These are phyloP conservation scores for Aspergillus niger DNA, from an alignment of 2,329 filamentous ascomycete species.

Conservation along the genomic window DNA sequence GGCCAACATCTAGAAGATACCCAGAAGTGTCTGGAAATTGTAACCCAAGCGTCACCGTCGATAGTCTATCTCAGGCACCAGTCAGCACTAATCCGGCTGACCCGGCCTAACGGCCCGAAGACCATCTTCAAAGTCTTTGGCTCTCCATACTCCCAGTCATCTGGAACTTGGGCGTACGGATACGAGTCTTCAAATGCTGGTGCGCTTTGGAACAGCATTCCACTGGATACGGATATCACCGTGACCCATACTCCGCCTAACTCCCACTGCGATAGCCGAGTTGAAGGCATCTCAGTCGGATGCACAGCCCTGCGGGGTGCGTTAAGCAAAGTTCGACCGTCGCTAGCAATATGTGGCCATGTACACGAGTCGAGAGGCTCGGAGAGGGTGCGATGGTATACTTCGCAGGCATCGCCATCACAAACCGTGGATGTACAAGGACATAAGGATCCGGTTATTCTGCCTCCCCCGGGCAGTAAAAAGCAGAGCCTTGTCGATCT, in stretches of 20 bases:
- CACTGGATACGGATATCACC: constrained; percentile 55
- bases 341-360: constrained; percentile 60
- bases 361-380: constrained; percentile 60
- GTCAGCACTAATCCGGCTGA: constrained; percentile 48
- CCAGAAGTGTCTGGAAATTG: constrained; percentile 46
- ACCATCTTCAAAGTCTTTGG: constrained; percentile 60
- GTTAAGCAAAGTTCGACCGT: constrained; percentile 52
- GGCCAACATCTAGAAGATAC: constrained; percentile 49
- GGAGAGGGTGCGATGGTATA: constrained; percentile 52
- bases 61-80: constrained; percentile 58
- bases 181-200: constrained; percentile 49
- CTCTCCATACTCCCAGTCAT: constrained; percentile 55
- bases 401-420: not conserved
- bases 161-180: constrained; percentile 57
- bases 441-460: constrained; percentile 17
- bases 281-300: constrained; percentile 42
- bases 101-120: constrained; percentile 46
- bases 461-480: constrained; percentile 52
- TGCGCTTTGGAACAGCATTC: constrained; percentile 53
- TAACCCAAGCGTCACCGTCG: constrained; percentile 43
- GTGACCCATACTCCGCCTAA: constrained; percentile 60
- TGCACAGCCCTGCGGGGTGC: constrained; percentile 51
- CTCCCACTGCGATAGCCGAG: constrained; percentile 50
- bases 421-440: not conserved
- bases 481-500: constrained; percentile 59